Evolutionary conservation across 345 rosid genomes (phyloP).

Genomic region (Lepidium sativum): DNA sequence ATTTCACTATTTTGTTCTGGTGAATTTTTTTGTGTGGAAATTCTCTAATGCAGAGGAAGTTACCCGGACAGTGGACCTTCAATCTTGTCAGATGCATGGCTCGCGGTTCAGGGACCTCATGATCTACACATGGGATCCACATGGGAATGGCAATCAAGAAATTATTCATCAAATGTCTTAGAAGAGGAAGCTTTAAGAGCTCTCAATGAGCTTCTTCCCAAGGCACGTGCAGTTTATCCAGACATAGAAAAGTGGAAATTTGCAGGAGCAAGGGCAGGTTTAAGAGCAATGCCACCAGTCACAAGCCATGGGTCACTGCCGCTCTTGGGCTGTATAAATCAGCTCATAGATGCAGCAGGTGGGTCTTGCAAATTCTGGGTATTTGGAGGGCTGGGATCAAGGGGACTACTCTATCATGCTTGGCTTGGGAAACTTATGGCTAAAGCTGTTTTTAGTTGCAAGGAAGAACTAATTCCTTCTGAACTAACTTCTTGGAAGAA

Average conservation of each 20-base stretch:
- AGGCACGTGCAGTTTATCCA: slow-evolving; percentile 61
- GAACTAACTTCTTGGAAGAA: slow-evolving; percentile 73
- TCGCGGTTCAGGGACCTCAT: slow-evolving; percentile 61
- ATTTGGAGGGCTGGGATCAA: slow-evolving; percentile 82
- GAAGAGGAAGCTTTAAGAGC: slow-evolving; percentile 68
- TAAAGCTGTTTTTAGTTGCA: slow-evolving; percentile 48
- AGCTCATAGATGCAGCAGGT: slow-evolving; percentile 33
- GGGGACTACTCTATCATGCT: slow-evolving; percentile 79
- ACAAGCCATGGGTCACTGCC: slow-evolving; percentile 77
- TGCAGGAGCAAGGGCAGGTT: slow-evolving; percentile 68
- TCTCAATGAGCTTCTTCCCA: slow-evolving; percentile 65
- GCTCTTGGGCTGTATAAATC: slow-evolving; percentile 57
- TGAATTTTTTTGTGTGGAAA: not conserved
- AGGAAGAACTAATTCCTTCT: slow-evolving; percentile 53
- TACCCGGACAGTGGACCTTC: slow-evolving; percentile 67
- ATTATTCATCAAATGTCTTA: slow-evolving; percentile 49
- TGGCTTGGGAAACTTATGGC: slow-evolving; percentile 72
- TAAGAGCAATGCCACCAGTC: slow-evolving; percentile 88
- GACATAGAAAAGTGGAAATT: slow-evolving; percentile 56
- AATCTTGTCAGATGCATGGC: slow-evolving; percentile 80
- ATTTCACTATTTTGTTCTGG: too few relatives aligned
- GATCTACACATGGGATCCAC: slow-evolving; percentile 68
- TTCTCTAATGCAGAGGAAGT: slow-evolving; percentile 40
- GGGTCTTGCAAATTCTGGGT: slow-evolving; percentile 54
- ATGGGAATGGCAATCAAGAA: slow-evolving; percentile 86